Conservation (phyloP, 768 basidiomycete species). For the Hypholoma sublateritium region DNA sequence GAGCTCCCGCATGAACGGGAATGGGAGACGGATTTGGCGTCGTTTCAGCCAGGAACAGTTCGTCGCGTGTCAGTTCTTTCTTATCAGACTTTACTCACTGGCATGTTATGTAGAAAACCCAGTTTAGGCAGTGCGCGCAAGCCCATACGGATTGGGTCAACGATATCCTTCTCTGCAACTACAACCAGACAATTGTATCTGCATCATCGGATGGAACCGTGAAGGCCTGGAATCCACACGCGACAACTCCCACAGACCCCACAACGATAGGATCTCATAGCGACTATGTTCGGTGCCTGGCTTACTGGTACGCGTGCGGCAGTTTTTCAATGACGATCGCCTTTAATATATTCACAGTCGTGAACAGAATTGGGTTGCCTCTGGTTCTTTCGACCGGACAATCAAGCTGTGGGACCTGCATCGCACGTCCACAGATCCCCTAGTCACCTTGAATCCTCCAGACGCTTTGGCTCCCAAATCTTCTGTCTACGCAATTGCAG, state of each 20-base stretch:
- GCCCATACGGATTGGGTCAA: constrained; percentile 96
- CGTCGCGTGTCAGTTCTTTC: constrained; percentile 19
- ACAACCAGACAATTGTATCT: constrained; percentile 93
- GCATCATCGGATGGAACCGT: constrained; percentile 96
- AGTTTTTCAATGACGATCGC: background rate
- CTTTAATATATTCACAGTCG: constrained; percentile 45
- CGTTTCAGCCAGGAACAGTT: constrained; percentile 49
- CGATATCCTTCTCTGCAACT: constrained; percentile 88
- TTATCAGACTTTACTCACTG: background rate
- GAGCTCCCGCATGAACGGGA: constrained; percentile 63
- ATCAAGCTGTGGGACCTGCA: constrained; percentile 93
- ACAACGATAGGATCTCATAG: constrained; percentile 67
- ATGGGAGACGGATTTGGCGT: constrained; percentile 76
- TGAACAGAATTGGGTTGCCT: constrained; percentile 85
- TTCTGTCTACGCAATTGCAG: constrained; percentile 76
- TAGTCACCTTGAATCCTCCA: constrained; percentile 66
- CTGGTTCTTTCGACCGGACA: constrained; percentile 91
- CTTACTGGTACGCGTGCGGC: constrained; percentile 55
- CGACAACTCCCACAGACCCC: constrained; percentile 56
- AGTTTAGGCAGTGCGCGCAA: constrained; percentile 87
- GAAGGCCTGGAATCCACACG: constrained; percentile 91
- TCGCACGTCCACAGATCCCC: constrained; percentile 44
- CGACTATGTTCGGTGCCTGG: constrained; percentile 86
- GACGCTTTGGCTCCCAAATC: constrained; percentile 67
- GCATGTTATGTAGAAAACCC: constrained; percentile 16